Base-by-base conservation (phyloP, 1,284 basidiomycete species). In the Tremellales sp. region DNA sequence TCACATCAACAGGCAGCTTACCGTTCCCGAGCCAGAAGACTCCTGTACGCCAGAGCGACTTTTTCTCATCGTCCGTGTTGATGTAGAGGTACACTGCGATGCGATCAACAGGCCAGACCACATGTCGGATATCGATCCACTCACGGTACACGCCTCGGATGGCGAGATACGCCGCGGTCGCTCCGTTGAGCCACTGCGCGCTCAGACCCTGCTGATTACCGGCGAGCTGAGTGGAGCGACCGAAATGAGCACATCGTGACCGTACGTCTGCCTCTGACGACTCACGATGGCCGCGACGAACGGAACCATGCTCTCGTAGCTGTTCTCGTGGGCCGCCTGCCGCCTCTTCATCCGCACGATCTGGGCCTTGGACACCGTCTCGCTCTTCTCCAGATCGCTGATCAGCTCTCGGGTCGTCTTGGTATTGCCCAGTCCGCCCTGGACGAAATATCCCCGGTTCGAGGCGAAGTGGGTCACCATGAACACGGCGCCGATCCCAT, bases 301-400 rank as follows among this genome's bases (percentile, higher is more conserved):
- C 6, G 62, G 44, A 2, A 48, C 46, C 47, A 65, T 31, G 19
- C 55, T 58, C 45, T 69, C 66, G 24, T 52, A 56, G 22, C 51
- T 50, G 38, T 69, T 69, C 45, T 61, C 45, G 38, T 69, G 65
- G 10, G 61, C 58, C 12, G 60, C 58, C 33, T 62, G 44, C 29
- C 58, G 48, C 29, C 66, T 54, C 43, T 52, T 54, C 18, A 69
- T n/a, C n/a, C n/a, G n/a, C n/a, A n/a, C n/a, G n/a, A n/a, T n/a
- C n/a, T n/a, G n/a, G n/a, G n/a, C n/a, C n/a, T n/a, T n/a, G n/a
- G n/a, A n/a, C n/a, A n/a, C n/a, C n/a, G n/a, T n/a, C n/a, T n/a
- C n/a, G n/a, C n/a, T n/a, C n/a, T n/a, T n/a, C n/a, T n/a, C n/a
- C n/a, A n/a, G n/a, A n/a, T n/a, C n/a, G n/a, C n/a, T n/a, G n/a